A percentile compares a stretch with the other conserved stretches of the same genome.
Conservation (phyloP, 768 basidiomycete species). For the Rhizopogon vulgaris region DNA sequence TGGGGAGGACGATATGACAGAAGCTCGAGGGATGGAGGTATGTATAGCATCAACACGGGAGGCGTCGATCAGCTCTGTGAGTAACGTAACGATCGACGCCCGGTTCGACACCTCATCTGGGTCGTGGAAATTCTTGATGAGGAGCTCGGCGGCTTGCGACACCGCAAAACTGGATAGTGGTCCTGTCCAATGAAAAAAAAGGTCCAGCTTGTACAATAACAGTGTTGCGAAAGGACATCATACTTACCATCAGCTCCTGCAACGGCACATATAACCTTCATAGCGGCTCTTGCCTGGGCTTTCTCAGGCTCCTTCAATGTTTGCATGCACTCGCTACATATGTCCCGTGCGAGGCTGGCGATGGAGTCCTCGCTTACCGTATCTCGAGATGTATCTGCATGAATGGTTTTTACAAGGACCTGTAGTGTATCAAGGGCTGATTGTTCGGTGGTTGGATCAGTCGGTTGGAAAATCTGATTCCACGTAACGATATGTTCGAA, state of each 20-base stretch:
- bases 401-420: conserved; percentile 69
- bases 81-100: conserved; percentile 55
- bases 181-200: conserved; percentile 35
- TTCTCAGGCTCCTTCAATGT: conserved; percentile 90
- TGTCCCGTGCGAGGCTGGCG: conserved; percentile 61
- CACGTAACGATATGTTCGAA: background rate
- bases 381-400: conserved; percentile 37
- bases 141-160: conserved; percentile 63
- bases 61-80: conserved; percentile 60
- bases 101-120: conserved; percentile 66
- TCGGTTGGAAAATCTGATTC: conserved; percentile 85
- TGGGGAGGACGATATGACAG: conserved; percentile 24
- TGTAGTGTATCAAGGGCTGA: conserved; percentile 69
- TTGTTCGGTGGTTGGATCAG: conserved; percentile 67
- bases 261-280: conserved; percentile 74
- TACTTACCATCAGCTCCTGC: conserved; percentile 66
- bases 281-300: conserved; percentile 82
- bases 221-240: conserved; percentile 21
- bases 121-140: conserved; percentile 69
- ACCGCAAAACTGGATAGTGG: conserved; percentile 63
- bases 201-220: background rate
- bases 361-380: conserved; percentile 31
- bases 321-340: conserved; percentile 74
- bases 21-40: background rate
- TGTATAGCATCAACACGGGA: conserved; percentile 36